phyloP scores from a whole-genome alignment of 176 grass and related monocot genomes.

The Olyra latifolia region DNA sequence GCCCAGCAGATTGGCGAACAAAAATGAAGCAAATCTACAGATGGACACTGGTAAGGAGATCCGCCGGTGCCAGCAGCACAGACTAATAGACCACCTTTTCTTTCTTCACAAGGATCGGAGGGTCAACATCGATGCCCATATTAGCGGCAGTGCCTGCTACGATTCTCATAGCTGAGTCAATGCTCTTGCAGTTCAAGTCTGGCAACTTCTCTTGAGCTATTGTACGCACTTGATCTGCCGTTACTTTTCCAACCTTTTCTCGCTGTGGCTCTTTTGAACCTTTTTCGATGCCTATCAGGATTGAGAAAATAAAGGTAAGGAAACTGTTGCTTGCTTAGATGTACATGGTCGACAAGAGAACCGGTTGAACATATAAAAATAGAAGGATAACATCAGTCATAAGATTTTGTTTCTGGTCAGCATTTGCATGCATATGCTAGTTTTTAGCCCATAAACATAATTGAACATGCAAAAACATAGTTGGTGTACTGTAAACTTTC shows the following conservation, averaged over 20 bases:
- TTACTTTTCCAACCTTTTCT: constrained; percentile 85
- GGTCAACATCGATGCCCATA: constrained; percentile 88
- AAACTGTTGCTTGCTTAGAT: background rate
- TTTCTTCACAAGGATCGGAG: constrained; percentile 75
- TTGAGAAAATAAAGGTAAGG: constrained; percentile 27
- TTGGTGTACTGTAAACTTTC: background rate
- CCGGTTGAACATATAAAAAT: background rate
- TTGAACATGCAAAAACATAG: background rate
- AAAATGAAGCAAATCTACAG: constrained; percentile 53
- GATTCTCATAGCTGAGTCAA: constrained; percentile 90
- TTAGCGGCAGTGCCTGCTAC: constrained; percentile 89
- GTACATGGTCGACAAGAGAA: background rate
- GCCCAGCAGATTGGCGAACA: background rate
- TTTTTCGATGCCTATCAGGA: constrained; percentile 64
- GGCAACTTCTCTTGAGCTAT: constrained; percentile 90
- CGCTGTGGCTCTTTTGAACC: constrained; percentile 71
- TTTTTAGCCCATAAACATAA: background rate
- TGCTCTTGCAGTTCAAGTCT: constrained; percentile 85
- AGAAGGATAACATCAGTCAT: background rate
- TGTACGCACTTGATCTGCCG: constrained; percentile 64
- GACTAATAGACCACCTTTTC: constrained; percentile 60
- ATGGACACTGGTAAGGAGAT: constrained; percentile 2
- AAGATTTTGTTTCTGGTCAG: background rate
- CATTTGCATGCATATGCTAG: background rate
- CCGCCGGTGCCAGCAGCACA: constrained; percentile 1